Evolutionary conservation across 2,329 filamentous ascomycete species (phyloP).

Genomic region (Aspergillus fijiensis): DNA sequence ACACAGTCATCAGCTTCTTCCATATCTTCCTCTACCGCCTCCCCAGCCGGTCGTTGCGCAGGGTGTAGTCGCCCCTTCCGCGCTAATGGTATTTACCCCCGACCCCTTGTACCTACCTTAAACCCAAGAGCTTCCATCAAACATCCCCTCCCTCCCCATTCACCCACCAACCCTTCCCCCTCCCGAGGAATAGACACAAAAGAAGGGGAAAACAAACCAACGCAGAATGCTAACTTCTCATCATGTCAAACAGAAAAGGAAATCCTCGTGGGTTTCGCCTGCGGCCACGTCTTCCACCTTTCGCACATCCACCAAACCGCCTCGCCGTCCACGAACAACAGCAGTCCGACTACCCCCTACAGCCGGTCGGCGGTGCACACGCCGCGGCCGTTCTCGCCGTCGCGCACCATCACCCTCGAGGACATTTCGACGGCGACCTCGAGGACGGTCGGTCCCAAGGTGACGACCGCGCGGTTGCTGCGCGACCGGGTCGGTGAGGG

Average conservation of each 20-base stretch:
- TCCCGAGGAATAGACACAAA: too few species aligned
- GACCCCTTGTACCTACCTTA: too few species aligned
- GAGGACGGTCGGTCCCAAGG: slow-evolving; percentile 75
- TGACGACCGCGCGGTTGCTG: slow-evolving; percentile 78
- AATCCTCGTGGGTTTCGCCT: slow-evolving; percentile 65
- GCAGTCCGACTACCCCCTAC: slow-evolving; percentile 13
- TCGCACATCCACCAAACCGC: slow-evolving; percentile 55
- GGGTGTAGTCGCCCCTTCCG: slow-evolving; percentile 41
- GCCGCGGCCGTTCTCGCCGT: slow-evolving; percentile 21
- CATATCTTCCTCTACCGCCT: background rate
- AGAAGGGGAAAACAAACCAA: too few species aligned
- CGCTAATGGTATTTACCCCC: slow-evolving; percentile 33
- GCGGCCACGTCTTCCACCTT: slow-evolving; percentile 67
- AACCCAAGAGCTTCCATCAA: too few species aligned
- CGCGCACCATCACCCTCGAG: slow-evolving; percentile 21
- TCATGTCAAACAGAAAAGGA: slow-evolving; percentile 46
- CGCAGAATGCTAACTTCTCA: too few species aligned
- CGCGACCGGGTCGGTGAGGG: slow-evolving; percentile 62
- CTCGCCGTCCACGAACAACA: slow-evolving; percentile 20
- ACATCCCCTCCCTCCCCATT: too few species aligned
- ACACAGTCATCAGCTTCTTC: background rate
- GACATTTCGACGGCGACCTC: slow-evolving; percentile 33
- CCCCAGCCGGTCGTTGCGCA: slow-evolving; percentile 35
- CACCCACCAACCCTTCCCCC: background rate
- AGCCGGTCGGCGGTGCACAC: slow-evolving; percentile 24